These are phyloP conservation scores for Usnea hakonensis DNA, from an alignment of 495 filamentous ascomycete species.

Conservation along the genomic window DNA sequence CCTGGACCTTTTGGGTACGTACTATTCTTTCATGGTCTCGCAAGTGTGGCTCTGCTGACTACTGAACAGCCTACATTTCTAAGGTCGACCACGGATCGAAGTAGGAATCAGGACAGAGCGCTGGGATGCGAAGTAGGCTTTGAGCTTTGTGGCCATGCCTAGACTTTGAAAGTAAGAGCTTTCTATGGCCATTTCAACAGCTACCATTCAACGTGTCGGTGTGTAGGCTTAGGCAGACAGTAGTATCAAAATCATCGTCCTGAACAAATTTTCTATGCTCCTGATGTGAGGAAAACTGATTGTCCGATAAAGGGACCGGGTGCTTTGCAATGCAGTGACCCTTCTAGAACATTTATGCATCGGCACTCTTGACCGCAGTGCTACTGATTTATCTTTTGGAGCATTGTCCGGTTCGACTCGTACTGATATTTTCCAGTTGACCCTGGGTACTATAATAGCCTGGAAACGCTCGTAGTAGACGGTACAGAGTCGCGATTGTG, in stretches of 20 bases:
- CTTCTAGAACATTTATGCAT: no score
- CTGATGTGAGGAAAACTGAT: no score
- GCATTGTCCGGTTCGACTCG: no score
- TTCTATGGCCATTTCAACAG: neutral
- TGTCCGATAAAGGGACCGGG: no score
- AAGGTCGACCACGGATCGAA: conserved; percentile 64
- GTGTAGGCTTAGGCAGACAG: conserved; percentile 2
- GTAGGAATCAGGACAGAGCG: conserved; percentile 30
- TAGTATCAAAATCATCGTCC: neutral
- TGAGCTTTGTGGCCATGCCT: conserved; percentile 21
- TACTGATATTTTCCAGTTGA: no score
- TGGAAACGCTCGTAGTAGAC: no score
- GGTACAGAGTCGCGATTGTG: no score
- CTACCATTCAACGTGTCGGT: neutral
- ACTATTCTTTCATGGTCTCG: neutral
- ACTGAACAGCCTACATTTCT: conserved; percentile 64
- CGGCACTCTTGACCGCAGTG: no score
- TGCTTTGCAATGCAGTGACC: no score
- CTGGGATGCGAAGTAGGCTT: conserved; percentile 33
- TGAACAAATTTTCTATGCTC: neutral
- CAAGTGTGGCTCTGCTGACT: conserved; percentile 12
- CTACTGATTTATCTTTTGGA: no score
- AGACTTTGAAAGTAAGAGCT: neutral
- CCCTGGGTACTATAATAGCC: no score
- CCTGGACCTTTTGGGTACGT: conserved; percentile 74